These are phyloP conservation scores for Fomitopsis schrenkii DNA, from an alignment of 1,284 basidiomycete species.

Conservation along the genomic window DNA sequence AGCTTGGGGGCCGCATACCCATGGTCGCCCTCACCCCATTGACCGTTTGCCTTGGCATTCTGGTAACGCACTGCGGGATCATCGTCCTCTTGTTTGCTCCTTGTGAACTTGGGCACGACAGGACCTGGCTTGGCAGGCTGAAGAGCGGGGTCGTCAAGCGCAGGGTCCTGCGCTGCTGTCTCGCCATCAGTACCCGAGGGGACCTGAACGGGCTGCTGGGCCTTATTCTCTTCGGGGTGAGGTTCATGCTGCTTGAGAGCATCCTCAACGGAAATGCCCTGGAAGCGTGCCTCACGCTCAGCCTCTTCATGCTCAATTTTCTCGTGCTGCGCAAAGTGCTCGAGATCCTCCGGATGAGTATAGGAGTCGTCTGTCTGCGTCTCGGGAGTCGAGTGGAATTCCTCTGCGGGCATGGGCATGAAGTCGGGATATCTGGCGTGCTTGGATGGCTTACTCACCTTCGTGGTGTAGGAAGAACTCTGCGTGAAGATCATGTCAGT, in stretches of 20 bases:
- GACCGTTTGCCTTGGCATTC: slow-evolving; percentile 50
- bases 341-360: slow-evolving; percentile 86
- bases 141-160: slow-evolving; percentile 3
- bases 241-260: slow-evolving; percentile 48
- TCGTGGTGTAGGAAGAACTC: slow-evolving; percentile 94
- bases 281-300: slow-evolving; percentile 74
- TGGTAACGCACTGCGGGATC: slow-evolving; percentile 61
- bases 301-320: slow-evolving; percentile 86
- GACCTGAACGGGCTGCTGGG: slow-evolving; percentile 17
- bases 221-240: slow-evolving; percentile 14
- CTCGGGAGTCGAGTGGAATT: slow-evolving; percentile 93
- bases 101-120: slow-evolving; percentile 48
- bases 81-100: slow-evolving; percentile 57
- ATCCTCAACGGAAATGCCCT: slow-evolving; percentile 77
- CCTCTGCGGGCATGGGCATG: slow-evolving; percentile 42
- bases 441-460: slow-evolving; percentile 43
- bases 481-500: slow-evolving; percentile 22
- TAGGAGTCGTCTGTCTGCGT: slow-evolving; percentile 96
- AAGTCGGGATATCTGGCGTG: background rate
- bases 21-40: slow-evolving; percentile 70
- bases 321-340: slow-evolving; percentile 88
- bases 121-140: slow-evolving; percentile 16
- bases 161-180: slow-evolving; percentile 3
- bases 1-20: slow-evolving; percentile 74
- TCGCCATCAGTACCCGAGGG: slow-evolving; percentile 8